These are phyloP conservation scores for Punctularia strigosozonata DNA, from an alignment of 768 basidiomycete species.

Conservation along the genomic window DNA sequence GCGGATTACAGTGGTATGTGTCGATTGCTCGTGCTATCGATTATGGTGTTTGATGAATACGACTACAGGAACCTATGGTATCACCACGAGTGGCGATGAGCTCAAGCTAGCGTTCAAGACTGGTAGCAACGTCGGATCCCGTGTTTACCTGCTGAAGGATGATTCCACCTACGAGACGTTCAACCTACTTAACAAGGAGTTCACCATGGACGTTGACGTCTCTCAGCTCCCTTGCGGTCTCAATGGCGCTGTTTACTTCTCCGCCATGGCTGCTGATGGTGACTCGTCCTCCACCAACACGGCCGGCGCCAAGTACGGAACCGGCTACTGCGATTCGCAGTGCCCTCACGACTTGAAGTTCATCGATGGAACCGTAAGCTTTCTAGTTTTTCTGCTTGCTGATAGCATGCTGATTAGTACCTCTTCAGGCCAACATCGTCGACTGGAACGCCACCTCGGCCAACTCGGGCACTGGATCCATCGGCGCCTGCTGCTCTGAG, in stretches of 20 bases:
- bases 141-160: conserved; percentile 38
- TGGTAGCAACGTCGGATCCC: conserved; percentile 26
- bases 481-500: conserved; percentile 45
- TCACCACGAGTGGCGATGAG: conserved; percentile 21
- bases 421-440: conserved; percentile 27
- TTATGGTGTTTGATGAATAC: too few relatives aligned
- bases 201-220: conserved; percentile 51
- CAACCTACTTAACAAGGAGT: conserved; percentile 31
- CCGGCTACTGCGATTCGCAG: conserved; percentile 57
- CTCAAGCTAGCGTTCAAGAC: too few relatives aligned
- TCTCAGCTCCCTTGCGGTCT: conserved; percentile 46
- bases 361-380: conserved; percentile 39
- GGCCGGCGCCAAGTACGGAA: conserved; percentile 49
- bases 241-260: conserved; percentile 52
- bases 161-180: conserved; percentile 33
- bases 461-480: conserved; percentile 34
- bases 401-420: background rate
- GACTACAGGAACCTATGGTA: conserved; percentile 19
- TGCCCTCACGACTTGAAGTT: conserved; percentile 50
- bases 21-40: too few relatives aligned
- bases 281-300: conserved; percentile 40
- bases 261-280: conserved; percentile 48
- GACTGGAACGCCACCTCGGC: conserved; percentile 28
- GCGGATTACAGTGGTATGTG: too few relatives aligned
- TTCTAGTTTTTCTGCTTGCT: background rate